Evolutionary conservation across 441 rosid species (phyloP).

Genomic region (Mallotus repandus): DNA sequence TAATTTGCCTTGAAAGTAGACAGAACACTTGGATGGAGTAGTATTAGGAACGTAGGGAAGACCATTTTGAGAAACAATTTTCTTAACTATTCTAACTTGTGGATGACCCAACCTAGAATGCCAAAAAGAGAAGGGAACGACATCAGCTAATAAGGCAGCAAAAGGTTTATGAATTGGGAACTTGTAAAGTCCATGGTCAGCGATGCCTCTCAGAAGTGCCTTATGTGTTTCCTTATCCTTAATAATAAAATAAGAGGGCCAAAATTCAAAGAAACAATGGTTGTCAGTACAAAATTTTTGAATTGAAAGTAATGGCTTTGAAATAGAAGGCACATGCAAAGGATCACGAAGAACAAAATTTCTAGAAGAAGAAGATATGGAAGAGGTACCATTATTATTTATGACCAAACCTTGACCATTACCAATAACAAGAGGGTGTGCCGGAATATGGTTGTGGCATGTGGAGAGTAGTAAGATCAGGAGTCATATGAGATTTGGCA

Average conservation of each 20-base stretch:
- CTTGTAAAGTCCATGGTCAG: not conserved
- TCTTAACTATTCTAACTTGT: no score
- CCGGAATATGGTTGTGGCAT: no score
- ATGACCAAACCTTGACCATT: no score
- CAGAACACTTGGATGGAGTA: no score
- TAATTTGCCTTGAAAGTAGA: no score
- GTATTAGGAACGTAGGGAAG: no score
- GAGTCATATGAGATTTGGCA: no score
- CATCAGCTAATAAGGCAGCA: not conserved
- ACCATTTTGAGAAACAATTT: no score
- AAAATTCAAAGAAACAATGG: no score
- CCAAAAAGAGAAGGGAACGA: not conserved
- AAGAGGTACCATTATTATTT: not conserved
- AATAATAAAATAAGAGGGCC: no score
- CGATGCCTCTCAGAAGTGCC: not conserved
- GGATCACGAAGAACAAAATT: not conserved
- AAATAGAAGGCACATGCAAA: not conserved
- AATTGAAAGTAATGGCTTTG: not conserved
- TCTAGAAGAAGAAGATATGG: not conserved
- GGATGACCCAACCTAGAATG: not conserved
- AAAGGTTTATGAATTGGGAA: not conserved
- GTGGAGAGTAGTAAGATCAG: no score
- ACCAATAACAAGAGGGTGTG: no score
- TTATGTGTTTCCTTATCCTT: not conserved
- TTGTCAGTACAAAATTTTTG: not conserved